These are phyloP conservation scores for Aspergillus homomorphus DNA, from an alignment of 495 filamentous ascomycete species.

Conservation along the genomic window DNA sequence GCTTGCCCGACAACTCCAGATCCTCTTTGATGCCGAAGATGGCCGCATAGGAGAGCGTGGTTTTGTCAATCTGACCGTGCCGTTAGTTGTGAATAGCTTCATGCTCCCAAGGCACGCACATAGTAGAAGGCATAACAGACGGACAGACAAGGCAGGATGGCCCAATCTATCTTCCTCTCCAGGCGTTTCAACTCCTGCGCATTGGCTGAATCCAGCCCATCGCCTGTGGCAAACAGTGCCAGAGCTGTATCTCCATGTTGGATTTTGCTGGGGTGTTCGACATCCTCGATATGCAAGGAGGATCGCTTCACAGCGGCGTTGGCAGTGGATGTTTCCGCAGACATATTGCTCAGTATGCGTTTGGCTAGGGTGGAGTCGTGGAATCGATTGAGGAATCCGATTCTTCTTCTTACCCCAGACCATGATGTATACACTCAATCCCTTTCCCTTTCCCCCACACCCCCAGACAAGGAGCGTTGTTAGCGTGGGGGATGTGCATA, in stretches of 20 bases:
- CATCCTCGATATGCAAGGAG: conserved; percentile 15
- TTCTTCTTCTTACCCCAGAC: neutral
- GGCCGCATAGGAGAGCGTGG: conserved; percentile 53
- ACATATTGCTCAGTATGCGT: neutral
- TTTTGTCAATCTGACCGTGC: conserved; percentile 45
- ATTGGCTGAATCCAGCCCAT: conserved; percentile 37
- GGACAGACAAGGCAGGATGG: conserved; percentile 38
- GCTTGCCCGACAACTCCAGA: conserved; percentile 41
- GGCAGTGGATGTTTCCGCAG: neutral
- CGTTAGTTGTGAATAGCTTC: neutral
- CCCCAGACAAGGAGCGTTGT: neutral
- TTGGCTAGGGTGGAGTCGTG: neutral
- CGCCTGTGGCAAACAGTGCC: conserved; percentile 27
- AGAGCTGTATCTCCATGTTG: conserved; percentile 34
- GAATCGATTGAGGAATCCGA: neutral
- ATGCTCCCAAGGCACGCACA: conserved; percentile 31
- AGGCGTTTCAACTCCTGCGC: conserved; percentile 39
- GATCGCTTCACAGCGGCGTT: conserved; percentile 11
- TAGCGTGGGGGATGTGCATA: conserved; percentile 10
- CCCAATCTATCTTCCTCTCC: conserved; percentile 46
- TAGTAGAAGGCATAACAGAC: conserved; percentile 55
- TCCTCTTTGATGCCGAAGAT: conserved; percentile 54
- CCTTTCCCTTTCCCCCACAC: neutral
- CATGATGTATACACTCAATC: neutral
- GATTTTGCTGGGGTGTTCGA: conserved; percentile 22